Evolutionary conservation across 176 grass and related monocot species (phyloP), one percentile per base, ranked within the genome.

Genomic region (Aegilops longissima): DNA sequence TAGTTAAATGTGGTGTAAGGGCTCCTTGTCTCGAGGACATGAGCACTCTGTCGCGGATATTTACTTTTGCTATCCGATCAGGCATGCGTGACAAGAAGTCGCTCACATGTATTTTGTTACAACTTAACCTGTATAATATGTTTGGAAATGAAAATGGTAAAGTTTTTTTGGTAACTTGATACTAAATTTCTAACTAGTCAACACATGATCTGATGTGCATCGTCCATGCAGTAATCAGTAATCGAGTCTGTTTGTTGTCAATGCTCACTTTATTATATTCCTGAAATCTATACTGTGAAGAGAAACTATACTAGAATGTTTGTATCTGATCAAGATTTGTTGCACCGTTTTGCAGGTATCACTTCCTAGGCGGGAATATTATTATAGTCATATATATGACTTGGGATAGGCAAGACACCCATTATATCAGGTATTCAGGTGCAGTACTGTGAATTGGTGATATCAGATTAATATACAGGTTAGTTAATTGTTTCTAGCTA

Each of bases 401-500:
- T 89, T 92, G 87, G 82, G 73, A 80, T 92, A 89, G 90, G 70
- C 86, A 84, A 87, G 86, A 80, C 59, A 87, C 69, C 87, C 84
- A 76, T 70, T 92, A 80, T 76, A 92, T 84, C 83, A 89, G 87
- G 83, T 82, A 73, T 83, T 92, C 86, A 91, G 77, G 90, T 85
- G 90, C 86, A 82, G 86, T 84, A 92, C 80, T 83, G 80, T 89
- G 90, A 89, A 87, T 86, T 89, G 83, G 83, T 89, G 83, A 86
- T 86, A 66, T 92, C 87, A 86, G 74, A 82, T 88, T 91, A 91
- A 88, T 91, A 91, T 91, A 91, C 82, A 81, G 86, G 86, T 89
- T 92, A 89, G 87, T 92, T 89, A 79, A 86, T 92, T 92, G 80
- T 86, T 86, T 84, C 83, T 86, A 92, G 90, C 84, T 92, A 92